These are phyloP conservation scores for Chalciporus pseudorubinellus DNA, from an alignment of 768 basidiomycete genomes.

Conservation along the genomic window DNA sequence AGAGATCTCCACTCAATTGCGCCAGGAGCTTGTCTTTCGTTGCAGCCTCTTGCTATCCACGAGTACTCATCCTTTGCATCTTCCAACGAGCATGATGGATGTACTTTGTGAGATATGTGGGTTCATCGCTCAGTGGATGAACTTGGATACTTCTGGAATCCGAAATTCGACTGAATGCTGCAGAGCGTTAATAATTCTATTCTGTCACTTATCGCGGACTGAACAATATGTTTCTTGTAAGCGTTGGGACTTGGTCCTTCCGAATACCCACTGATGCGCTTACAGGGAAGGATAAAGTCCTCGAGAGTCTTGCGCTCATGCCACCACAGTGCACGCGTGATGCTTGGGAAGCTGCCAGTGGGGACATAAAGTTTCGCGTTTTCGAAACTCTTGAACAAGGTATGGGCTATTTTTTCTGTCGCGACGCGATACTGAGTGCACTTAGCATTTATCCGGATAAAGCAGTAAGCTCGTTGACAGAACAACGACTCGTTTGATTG, in stretches of 20 bases:
- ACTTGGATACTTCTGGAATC: constrained; percentile 23
- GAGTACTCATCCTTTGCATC: constrained; percentile 7
- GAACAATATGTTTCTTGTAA: constrained; percentile 19
- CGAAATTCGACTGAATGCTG: constrained; percentile 30
- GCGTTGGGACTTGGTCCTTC: constrained; percentile 4
- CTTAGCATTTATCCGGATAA: constrained; percentile 15
- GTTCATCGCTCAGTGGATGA: constrained; percentile 23
- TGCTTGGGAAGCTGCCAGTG: constrained; percentile 21
- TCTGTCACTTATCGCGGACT: constrained; percentile 19
- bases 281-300: constrained; percentile 19
- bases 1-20: constrained; percentile 3
- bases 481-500: not conserved
- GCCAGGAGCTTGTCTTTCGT: constrained; percentile 22
- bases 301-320: constrained; percentile 20
- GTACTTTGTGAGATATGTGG: constrained; percentile 21
- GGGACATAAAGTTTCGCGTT: constrained; percentile 12
- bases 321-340: constrained; percentile 10
- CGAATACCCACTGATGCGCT: not conserved
- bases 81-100: constrained; percentile 15
- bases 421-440: constrained; percentile 1
- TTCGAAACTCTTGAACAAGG: constrained; percentile 18
- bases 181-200: constrained; percentile 27
- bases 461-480: constrained; percentile 13
- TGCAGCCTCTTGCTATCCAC: constrained; percentile 21
- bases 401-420: constrained; percentile 6